These are phyloP conservation scores for Spirogloea muscicola DNA, from an alignment of 139 green algal genomes.

Conservation along the genomic window DNA sequence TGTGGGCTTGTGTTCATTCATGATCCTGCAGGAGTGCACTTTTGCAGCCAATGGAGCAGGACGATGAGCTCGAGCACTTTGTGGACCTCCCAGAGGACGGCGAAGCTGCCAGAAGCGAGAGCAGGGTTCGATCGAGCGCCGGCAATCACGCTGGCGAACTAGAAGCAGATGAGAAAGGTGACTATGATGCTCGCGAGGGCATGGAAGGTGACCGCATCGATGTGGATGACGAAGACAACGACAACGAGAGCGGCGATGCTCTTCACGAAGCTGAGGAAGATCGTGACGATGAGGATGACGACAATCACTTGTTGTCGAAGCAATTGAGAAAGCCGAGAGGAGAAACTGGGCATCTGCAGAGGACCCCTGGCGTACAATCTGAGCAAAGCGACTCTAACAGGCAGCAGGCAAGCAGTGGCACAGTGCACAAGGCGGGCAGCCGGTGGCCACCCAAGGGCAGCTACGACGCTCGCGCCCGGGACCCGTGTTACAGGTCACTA, in stretches of 20 bases:
- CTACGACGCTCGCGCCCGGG: conserved; percentile 83
- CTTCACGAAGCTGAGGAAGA: no score
- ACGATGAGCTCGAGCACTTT: conserved; percentile 65
- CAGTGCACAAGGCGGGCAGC: background rate
- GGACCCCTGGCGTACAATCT: no score
- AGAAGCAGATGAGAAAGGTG: background rate
- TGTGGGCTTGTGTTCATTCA: background rate
- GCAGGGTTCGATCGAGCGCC: background rate
- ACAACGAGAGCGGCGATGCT: conserved; percentile 1
- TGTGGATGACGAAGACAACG: conserved; percentile 13
- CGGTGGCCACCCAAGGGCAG: conserved; percentile 51
- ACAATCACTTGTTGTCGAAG: no score
- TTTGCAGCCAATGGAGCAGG: conserved; percentile 72
- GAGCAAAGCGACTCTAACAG: no score
- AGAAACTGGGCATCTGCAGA: no score
- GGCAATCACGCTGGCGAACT: background rate
- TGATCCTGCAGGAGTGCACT: conserved; percentile 56
- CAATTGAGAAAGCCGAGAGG: no score
- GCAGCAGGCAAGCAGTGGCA: no score
- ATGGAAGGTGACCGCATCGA: conserved; percentile 18
- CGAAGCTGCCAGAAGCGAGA: background rate
- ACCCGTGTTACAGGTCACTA: conserved; percentile 63
- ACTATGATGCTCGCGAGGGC: background rate
- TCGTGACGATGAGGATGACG: no score
- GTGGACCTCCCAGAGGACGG: conserved; percentile 25